Evolutionary conservation across 768 basidiomycete genomes (phyloP), one percentile per base, ranked within the genome.

Genomic region (Amanita molliuscula): DNA sequence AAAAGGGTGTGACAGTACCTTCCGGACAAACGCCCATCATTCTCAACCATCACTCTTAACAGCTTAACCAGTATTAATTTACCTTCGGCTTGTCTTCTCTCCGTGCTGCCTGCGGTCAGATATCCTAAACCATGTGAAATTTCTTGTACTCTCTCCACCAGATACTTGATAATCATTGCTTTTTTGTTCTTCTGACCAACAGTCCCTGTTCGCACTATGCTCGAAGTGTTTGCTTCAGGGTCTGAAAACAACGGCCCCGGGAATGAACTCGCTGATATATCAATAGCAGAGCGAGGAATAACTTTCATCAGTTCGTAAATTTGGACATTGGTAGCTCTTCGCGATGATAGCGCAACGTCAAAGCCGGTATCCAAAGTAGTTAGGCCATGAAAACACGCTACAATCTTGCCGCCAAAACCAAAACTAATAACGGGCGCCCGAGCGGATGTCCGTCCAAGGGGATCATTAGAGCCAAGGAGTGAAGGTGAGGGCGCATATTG

Each of bases 161-260:
- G 71, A 62, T 95, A 98, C 50, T 80, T 78, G 36, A 81, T 55
- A 1, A 95, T 79, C n/a, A 67, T 73, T 7, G 80, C 69, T 59
- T 94, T 93, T 72, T 94, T 97, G 23, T 79, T 78, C 71, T 96
- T 97, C 58, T 87, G 79, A 9, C 76, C 62, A 7, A 76, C 68
- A 25, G 76, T 74, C 1, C 85, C 80, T 2, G 84, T 72, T 38
- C 86, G 82, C 23, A 90, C 86, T 16, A 92, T 71, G 53, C 82
- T 76, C 2, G 80, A 71, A 4, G 78, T 73, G 2, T 77, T 73
- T 3, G 77, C 67, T 7, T 83, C 81, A 33, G 82, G 76, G 61
- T 95, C 94, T 26, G 79, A 76, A 55, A 91, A 79, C 54, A 97
- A 64, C 3, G 95, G 95, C 1, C 95, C 95, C 36, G 95, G 95